These are phyloP conservation scores for Ocimum tenuiflorum DNA, from an alignment of 257 asterid genomes.

Conservation along the genomic window DNA sequence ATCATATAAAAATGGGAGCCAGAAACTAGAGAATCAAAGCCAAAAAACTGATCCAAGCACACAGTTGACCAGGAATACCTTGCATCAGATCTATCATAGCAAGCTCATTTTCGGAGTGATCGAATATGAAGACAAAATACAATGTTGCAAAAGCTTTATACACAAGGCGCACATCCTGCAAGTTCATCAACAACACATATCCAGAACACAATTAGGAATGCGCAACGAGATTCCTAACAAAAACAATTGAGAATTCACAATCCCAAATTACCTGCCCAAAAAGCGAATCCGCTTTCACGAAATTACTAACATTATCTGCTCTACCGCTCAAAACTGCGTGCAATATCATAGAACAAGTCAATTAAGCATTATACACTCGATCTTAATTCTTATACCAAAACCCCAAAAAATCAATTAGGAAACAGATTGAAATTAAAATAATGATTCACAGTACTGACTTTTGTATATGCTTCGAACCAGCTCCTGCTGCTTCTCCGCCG, in stretches of 20 bases:
- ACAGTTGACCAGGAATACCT: constrained; percentile 42
- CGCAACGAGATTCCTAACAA: neutral
- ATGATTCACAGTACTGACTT: constrained; percentile 34
- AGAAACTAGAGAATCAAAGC: constrained; percentile 1
- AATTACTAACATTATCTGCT: constrained; percentile 77
- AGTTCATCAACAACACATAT: constrained; percentile 7
- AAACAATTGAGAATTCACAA: constrained; percentile 13
- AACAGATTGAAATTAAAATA: neutral
- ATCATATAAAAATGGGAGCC: neutral
- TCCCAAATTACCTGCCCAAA: constrained; percentile 56
- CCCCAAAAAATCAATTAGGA: neutral
- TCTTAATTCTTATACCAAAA: neutral
- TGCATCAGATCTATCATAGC: constrained; percentile 99
- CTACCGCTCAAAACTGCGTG: constrained; percentile 75
- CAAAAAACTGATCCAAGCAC: neutral
- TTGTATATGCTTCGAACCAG: constrained; percentile 66
- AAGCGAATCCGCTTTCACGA: constrained; percentile 66
- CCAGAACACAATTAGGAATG: neutral
- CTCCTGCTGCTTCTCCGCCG: constrained; percentile 93
- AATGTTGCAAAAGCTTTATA: constrained; percentile 85
- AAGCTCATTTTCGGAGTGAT: constrained; percentile 79
- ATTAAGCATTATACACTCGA: neutral
- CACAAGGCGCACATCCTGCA: constrained; percentile 78
- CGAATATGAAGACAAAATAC: constrained; percentile 74
- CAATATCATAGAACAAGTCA: neutral